phyloP scores from a whole-genome alignment of 2,329 filamentous ascomycete species.

The Colletotrichum gloeosporioides region DNA sequence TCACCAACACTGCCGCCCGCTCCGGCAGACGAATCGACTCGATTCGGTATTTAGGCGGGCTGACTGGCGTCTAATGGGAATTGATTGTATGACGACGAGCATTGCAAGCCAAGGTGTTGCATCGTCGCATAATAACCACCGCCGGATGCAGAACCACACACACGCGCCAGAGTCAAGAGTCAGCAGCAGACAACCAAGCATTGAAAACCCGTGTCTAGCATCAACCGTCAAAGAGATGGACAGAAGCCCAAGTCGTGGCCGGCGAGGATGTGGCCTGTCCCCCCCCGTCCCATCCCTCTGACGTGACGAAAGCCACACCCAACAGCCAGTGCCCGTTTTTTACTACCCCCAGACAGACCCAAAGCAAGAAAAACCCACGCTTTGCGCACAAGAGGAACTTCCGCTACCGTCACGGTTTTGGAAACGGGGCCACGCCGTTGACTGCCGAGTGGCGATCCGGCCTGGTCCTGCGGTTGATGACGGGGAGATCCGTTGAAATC shows the following conservation, averaged over 20 bases:
- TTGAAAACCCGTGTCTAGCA: background rate
- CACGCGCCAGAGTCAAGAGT: background rate
- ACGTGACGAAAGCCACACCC: background rate
- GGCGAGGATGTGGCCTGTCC: background rate
- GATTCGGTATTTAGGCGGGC: background rate
- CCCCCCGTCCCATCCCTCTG: background rate
- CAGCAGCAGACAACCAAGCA: background rate
- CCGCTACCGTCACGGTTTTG: background rate
- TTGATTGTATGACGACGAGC: background rate
- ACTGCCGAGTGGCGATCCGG: background rate
- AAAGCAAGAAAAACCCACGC: background rate
- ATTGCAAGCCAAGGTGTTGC: background rate
- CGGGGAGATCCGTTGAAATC: background rate
- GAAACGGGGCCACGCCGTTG: background rate
- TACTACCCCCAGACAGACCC: background rate
- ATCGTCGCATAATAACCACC: background rate
- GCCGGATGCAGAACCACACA: background rate
- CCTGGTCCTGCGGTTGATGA: background rate
- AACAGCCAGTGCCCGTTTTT: background rate
- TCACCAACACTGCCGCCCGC: background rate
- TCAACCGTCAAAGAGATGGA: background rate
- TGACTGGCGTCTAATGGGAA: background rate
- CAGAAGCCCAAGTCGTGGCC: background rate
- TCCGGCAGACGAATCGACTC: background rate
- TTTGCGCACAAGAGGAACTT: background rate